Evolutionary conservation across 1,284 basidiomycete genomes (phyloP).

Genomic region (Thecaphora frezii): DNA sequence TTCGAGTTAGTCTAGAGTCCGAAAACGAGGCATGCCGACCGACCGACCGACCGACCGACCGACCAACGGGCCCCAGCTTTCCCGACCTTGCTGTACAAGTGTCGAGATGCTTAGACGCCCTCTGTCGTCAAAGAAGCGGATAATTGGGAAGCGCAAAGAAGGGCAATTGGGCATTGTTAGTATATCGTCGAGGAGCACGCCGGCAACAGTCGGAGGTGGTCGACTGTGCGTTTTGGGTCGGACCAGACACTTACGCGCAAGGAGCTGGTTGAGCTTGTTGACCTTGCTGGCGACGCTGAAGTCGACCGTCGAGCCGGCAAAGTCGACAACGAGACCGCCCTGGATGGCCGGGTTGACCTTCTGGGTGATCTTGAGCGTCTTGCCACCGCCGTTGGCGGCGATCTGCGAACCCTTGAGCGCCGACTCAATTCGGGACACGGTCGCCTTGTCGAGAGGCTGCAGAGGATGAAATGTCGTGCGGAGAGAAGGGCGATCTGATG

Average conservation of each 20-base stretch:
- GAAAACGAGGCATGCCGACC: too few relatives aligned
- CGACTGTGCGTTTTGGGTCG: too few relatives aligned
- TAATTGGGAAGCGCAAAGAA: neutral
- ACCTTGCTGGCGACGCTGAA: slow-evolving; percentile 88
- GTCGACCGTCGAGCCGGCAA: slow-evolving; percentile 97
- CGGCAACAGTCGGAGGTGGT: too few relatives aligned
- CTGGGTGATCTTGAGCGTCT: slow-evolving; percentile 54
- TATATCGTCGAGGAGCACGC: neutral
- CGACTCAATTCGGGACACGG: slow-evolving; percentile 50
- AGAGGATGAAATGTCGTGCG: neutral
- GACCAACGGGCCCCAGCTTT: too few relatives aligned
- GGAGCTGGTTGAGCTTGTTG: slow-evolving; percentile 86
- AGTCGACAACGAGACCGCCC: slow-evolving; percentile 84
- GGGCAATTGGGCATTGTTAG: neutral
- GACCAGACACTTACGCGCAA: slow-evolving; percentile 57
- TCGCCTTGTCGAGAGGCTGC: slow-evolving; percentile 53
- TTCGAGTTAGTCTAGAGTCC: too few relatives aligned
- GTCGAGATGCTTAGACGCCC: neutral
- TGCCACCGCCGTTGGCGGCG: slow-evolving; percentile 47
- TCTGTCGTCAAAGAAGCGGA: neutral
- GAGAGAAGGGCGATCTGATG: neutral
- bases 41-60: too few relatives aligned
- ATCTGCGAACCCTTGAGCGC: slow-evolving; percentile 53
- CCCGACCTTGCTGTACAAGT: too few relatives aligned
- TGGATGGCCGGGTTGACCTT: slow-evolving; percentile 57